These are phyloP conservation scores for Fusarium gaditjirri DNA, from an alignment of 2,329 filamentous ascomycete species.

Conservation along the genomic window DNA sequence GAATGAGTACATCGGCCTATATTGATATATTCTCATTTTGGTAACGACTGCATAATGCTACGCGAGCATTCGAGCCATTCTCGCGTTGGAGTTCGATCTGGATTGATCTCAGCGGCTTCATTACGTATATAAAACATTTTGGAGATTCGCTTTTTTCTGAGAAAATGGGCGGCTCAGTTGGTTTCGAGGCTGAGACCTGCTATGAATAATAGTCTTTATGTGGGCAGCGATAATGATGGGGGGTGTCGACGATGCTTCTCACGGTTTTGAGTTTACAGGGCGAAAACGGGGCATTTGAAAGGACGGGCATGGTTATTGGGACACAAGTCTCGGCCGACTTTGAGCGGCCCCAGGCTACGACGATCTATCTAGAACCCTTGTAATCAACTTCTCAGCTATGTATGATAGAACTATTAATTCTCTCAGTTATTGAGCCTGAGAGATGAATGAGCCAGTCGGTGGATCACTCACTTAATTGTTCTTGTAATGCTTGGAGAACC, in stretches of 20 bases:
- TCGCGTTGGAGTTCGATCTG: constrained; percentile 35
- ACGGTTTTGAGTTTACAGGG: constrained; percentile 45
- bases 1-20: background rate
- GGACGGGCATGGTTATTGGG: constrained; percentile 45
- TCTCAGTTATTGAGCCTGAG: constrained; percentile 11
- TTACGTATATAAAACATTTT: constrained; percentile 44
- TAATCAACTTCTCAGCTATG: constrained; percentile 47
- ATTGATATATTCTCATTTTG: background rate
- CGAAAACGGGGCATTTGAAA: constrained; percentile 45
- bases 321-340: constrained; percentile 43
- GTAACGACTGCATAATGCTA: constrained; percentile 20
- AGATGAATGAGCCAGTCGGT: constrained; percentile 36
- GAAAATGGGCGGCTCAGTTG: constrained; percentile 28
- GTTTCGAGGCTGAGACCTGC: constrained; percentile 22
- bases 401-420: constrained; percentile 44
- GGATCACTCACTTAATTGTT: constrained; percentile 7
- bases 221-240: constrained; percentile 46
- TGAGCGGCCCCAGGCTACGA: constrained; percentile 41
- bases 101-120: constrained; percentile 27
- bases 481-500: background rate
- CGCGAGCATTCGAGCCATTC: constrained; percentile 16
- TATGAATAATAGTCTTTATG: constrained; percentile 43
- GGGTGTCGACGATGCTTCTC: constrained; percentile 45
- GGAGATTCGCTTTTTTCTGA: constrained; percentile 35
- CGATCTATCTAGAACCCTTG: constrained; percentile 47